A percentile compares a stretch with the other conserved stretches of the same genome.
Conservation (phyloP, 768 basidiomycete genomes). For the Tulasnella sp. region DNA sequence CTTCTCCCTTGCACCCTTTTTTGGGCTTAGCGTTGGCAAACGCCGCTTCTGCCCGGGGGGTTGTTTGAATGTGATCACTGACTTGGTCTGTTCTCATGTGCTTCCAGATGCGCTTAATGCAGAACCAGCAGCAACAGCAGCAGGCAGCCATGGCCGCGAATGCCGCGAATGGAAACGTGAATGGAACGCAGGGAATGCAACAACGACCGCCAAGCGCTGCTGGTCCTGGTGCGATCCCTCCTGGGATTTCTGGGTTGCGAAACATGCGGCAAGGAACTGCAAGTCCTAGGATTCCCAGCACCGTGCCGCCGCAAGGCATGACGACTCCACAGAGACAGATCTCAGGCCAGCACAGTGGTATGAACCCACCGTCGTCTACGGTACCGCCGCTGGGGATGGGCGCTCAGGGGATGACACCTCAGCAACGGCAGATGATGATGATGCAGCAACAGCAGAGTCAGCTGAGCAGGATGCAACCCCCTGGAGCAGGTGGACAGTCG, state of each 20-base stretch:
- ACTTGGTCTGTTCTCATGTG: neutral
- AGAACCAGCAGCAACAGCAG: slow-evolving; percentile 20
- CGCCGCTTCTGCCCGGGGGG: slow-evolving; percentile 12
- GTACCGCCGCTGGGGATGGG: slow-evolving; percentile 12
- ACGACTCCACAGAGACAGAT: slow-evolving; percentile 3
- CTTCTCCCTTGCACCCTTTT: neutral
- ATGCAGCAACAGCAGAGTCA: slow-evolving; percentile 28
- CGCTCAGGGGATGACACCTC: slow-evolving; percentile 15
- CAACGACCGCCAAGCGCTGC: slow-evolving; percentile 15
- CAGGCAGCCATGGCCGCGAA: neutral
- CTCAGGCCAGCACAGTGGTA: neutral
- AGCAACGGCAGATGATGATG: slow-evolving; percentile 15
- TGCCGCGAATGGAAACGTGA: neutral
- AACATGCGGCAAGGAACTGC: slow-evolving; percentile 16
- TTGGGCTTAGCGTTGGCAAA: neutral
- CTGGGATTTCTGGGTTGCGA: slow-evolving; percentile 11
- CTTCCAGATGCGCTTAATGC: slow-evolving; percentile 9
- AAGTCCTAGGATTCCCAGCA: slow-evolving; percentile 15
- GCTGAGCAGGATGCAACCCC: slow-evolving; percentile 15
- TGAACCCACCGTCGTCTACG: slow-evolving; percentile 4
- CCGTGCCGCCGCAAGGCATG: slow-evolving; percentile 4
- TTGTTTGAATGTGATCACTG: slow-evolving; percentile 1
- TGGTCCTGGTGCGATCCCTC: neutral
- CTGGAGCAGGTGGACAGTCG: slow-evolving; percentile 7
- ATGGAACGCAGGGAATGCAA: neutral